phyloP scores from a whole-genome alignment of 177 flowering plant species.

The Telopea speciosissima region DNA sequence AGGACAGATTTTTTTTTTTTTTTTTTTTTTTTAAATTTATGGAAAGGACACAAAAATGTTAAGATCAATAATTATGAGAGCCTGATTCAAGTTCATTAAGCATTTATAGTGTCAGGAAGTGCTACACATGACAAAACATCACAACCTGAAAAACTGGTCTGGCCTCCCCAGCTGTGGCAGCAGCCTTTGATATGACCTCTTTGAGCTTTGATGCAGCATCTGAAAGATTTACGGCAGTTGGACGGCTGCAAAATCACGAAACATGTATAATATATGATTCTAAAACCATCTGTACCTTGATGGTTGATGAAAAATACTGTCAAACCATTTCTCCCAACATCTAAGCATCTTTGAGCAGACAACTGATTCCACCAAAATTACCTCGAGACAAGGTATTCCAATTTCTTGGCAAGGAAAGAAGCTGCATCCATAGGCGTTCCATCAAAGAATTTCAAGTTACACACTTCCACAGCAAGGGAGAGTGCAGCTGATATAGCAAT shows the following conservation, averaged over 20 bases:
- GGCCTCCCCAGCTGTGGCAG: constrained; percentile 43
- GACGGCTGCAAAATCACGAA: constrained; percentile 50
- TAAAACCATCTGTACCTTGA: not conserved
- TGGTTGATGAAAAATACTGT: not conserved
- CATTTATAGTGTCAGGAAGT: not conserved
- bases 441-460: constrained; percentile 37
- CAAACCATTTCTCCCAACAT: not conserved
- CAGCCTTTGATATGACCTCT: constrained; percentile 39
- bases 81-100: not conserved
- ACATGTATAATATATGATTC: constrained; percentile 4
- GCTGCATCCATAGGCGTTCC: constrained; percentile 71
- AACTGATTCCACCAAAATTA: constrained; percentile 11
- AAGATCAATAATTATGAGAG: too few relatives aligned
- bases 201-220: constrained; percentile 87
- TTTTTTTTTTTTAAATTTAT: too few relatives aligned
- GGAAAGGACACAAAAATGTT: not conserved
- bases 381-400: constrained; percentile 96
- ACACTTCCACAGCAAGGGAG: constrained; percentile 83
- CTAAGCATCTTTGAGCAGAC: not conserved
- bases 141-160: constrained; percentile 61
- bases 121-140: not conserved
- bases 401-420: constrained; percentile 46
- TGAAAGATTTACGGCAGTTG: constrained; percentile 95
- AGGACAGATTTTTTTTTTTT: too few relatives aligned
- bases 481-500: constrained; percentile 98